Evolutionary conservation across 2,329 filamentous ascomycete species (phyloP).

Genomic region (Fusarium xylarioides): DNA sequence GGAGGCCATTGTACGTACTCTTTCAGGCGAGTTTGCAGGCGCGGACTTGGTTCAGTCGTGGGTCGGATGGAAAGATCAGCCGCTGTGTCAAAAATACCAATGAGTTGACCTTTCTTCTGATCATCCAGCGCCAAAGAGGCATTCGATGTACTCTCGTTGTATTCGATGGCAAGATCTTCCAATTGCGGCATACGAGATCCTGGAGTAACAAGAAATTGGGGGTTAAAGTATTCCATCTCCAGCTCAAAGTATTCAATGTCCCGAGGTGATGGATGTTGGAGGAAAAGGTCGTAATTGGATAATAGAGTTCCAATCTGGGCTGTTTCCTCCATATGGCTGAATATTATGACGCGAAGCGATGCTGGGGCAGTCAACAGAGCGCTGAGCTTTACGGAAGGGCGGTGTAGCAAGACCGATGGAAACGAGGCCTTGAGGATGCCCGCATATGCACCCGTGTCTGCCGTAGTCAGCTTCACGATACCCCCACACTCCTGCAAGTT

Average conservation of each 20-base stretch:
- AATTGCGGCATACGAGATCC: not conserved
- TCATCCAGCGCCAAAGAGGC: not conserved
- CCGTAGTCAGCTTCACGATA: not conserved
- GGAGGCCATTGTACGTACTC: accelerated
- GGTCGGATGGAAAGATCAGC: not conserved
- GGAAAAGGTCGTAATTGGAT: not conserved
- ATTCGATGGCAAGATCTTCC: not conserved
- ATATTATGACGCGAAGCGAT: not conserved
- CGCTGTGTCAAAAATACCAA: not conserved
- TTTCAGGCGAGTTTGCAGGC: not conserved
- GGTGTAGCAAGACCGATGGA: not conserved
- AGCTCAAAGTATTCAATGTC: not conserved
- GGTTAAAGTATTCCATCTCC: not conserved
- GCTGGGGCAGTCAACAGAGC: not conserved
- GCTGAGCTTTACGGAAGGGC: not conserved
- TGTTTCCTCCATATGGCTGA: not conserved
- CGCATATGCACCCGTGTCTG: not conserved
- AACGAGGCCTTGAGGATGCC: not conserved
- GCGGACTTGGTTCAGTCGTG: not conserved
- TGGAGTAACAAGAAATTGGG: not conserved
- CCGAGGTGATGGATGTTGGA: not conserved
- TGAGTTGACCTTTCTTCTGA: not conserved
- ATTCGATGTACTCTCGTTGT: accelerated
- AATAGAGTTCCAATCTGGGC: not conserved
- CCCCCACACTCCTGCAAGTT: not conserved